Conservation (phyloP, 2,329 filamentous ascomycete genomes). For the Penicillium sp. region DNA sequence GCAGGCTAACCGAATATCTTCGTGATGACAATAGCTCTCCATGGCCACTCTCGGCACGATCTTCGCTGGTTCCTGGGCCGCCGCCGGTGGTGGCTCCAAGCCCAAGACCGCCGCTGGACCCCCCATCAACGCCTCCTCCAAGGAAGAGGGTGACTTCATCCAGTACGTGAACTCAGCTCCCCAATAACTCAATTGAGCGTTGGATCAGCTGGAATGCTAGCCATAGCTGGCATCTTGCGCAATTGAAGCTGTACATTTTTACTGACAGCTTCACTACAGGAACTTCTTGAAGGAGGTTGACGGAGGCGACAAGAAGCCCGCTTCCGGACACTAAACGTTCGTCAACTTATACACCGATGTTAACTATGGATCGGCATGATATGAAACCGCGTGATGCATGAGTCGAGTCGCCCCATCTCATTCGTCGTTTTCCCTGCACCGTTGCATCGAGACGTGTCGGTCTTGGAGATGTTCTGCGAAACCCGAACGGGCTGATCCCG, state of each 20-base stretch:
- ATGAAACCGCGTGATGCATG: constrained; percentile 14
- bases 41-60: constrained; percentile 57
- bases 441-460: constrained; percentile 11
- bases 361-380: constrained; percentile 16
- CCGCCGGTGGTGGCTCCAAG: constrained; percentile 45
- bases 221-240: neutral
- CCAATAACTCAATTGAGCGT: neutral
- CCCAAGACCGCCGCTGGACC: constrained; percentile 45
- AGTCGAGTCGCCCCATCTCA: constrained; percentile 13
- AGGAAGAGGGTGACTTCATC: constrained; percentile 69
- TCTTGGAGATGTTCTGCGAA: constrained; percentile 6
- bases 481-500: constrained; percentile 12
- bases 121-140: constrained; percentile 64
- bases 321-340: constrained; percentile 37
- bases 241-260: neutral
- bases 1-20: constrained; percentile 15
- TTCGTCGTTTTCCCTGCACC: constrained; percentile 13
- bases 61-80: constrained; percentile 49
- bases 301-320: constrained; percentile 47
- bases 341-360: constrained; percentile 11
- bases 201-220: neutral
- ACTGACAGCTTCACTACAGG: constrained; percentile 31
- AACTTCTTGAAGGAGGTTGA: constrained; percentile 54
- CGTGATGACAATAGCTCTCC: constrained; percentile 52
- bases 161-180: constrained; percentile 51